Base-by-base conservation (phyloP, 495 filamentous ascomycete genomes). In the Lentithecium fluviatile region DNA sequence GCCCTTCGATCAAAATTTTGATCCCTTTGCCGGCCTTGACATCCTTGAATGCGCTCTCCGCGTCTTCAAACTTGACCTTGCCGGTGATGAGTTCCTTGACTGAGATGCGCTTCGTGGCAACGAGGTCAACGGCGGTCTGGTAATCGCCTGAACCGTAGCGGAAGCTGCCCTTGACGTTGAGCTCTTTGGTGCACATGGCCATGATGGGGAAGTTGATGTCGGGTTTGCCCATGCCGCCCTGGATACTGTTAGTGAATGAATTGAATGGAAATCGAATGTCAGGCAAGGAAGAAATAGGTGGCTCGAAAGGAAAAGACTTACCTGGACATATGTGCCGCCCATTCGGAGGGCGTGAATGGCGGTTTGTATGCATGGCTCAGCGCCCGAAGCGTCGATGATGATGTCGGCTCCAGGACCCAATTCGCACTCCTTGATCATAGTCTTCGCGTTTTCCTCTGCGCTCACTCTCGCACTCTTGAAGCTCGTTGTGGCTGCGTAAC, bases 61-160 rank as follows among this genome's bases (percentile, higher is more conserved):
- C 88, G 52, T 90, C 76, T 69, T 83, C 77, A 70, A 95, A 92
- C 43, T 78, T 76, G 20, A 93, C 84, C 38, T 84, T 79, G 58
- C 80, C 78, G 15, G 83, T 87, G 45, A 95, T 82, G 19, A 96
- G 75, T 65, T 79, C 75, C 77, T 86, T 87, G 36, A 95, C 82
- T 56, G 82, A 81, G 20, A 96, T 78, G 65, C 80, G 82, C 42
- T 85, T 82, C 34, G 70, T 74, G 3, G 76, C 73, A 0, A 94
- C 78, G 47, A 97, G 74, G 52, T 88, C 80, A 17, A 96, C 78
- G 0, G 89, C 90, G 10, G 90, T 78, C 70, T 82, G 76, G 66
- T 92, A 96, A 70, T 96, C 92, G 1, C 89, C 89, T 45, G 83
- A 80, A 8, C 83, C 86, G 70, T 96, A 96, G 24, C 90, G 83